These are phyloP conservation scores for Cylindrotheca closterium DNA, from an alignment of 108 stramenopile genomes.

Conservation along the genomic window DNA sequence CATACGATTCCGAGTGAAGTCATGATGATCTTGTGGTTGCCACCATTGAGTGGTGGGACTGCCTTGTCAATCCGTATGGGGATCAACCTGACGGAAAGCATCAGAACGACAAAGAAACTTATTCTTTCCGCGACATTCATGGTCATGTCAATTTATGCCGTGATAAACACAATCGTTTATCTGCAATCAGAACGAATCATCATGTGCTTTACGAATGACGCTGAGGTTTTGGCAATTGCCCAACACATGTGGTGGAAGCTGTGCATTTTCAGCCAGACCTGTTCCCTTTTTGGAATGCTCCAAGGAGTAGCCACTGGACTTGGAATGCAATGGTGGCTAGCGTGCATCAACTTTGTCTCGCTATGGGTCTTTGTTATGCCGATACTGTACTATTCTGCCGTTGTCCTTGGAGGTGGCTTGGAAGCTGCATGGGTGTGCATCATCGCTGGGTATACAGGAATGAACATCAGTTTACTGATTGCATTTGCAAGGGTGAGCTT, in stretches of 20 bases:
- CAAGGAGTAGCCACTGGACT: constrained; percentile 39
- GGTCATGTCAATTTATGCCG: constrained; percentile 6
- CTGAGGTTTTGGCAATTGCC: constrained; percentile 24
- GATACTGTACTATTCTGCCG: constrained; percentile 21
- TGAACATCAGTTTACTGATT: constrained; percentile 23
- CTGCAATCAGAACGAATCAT: constrained; percentile 17
- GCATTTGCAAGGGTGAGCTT: constrained; percentile 25
- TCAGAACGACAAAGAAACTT: constrained; percentile 16
- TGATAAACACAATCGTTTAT: constrained; percentile 22
- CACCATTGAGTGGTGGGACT: constrained; percentile 41
- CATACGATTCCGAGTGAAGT: constrained; percentile 48
- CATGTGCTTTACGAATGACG: constrained; percentile 27
- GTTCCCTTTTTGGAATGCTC: constrained; percentile 26
- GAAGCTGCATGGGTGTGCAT: constrained; percentile 36
- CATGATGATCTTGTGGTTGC: constrained; percentile 30
- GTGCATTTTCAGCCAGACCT: constrained; percentile 13
- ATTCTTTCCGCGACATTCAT: neutral
- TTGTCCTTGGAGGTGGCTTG: constrained; percentile 29
- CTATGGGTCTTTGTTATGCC: constrained; percentile 45
- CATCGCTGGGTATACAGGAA: constrained; percentile 24
- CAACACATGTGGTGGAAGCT: constrained; percentile 43
- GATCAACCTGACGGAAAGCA: constrained; percentile 18
- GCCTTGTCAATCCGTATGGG: constrained; percentile 47
- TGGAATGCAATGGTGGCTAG: constrained; percentile 52
- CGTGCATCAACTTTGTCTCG: constrained; percentile 20